Conservation (phyloP, 176 grass and related monocot genomes). For the Avena insularis region DNA sequence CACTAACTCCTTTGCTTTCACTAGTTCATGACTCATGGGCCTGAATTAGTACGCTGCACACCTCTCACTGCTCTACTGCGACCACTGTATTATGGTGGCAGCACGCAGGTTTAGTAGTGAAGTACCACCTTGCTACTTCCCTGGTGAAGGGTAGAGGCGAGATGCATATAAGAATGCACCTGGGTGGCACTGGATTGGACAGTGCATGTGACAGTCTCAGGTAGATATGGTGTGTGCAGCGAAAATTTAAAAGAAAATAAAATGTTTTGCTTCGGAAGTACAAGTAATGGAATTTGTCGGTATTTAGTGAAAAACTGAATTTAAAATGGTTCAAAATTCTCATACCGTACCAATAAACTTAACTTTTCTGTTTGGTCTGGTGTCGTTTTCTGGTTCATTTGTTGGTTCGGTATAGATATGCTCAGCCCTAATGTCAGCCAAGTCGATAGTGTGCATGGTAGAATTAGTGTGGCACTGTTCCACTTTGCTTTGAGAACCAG, state of each 20-base stretch:
- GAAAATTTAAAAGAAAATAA: background rate
- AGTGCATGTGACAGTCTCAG: background rate
- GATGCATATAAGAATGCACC: background rate
- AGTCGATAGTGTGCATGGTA: background rate
- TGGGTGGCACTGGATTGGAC: background rate
- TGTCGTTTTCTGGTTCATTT: background rate
- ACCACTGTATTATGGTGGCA: background rate
- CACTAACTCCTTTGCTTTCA: constrained; percentile 12
- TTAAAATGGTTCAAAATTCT: background rate
- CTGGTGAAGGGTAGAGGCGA: background rate
- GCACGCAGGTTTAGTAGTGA: background rate
- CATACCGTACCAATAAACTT: background rate
- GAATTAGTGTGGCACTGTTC: constrained; percentile 6
- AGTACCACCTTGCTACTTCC: background rate
- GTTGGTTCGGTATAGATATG: background rate
- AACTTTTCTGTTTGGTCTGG: background rate
- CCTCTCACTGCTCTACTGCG: background rate
- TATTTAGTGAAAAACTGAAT: background rate
- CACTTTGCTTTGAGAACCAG: background rate
- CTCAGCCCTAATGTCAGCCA: background rate
- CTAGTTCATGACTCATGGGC: background rate
- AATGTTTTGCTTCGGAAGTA: background rate
- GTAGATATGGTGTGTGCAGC: background rate
- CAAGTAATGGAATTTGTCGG: background rate
- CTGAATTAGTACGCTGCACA: background rate